These are phyloP conservation scores for Podospora australis DNA, from an alignment of 495 filamentous ascomycete genomes.

Conservation along the genomic window DNA sequence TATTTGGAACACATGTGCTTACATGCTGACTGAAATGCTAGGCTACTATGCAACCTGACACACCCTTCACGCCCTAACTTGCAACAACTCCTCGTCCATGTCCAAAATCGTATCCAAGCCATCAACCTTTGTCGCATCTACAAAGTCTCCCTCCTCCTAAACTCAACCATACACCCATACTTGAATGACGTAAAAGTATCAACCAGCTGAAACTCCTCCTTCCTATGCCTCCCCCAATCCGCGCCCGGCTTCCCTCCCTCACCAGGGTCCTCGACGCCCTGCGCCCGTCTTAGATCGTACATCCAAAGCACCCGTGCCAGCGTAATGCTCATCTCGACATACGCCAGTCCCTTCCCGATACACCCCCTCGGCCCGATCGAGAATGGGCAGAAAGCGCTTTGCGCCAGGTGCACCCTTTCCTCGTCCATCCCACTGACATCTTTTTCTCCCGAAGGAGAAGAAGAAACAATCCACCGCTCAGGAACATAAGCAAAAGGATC, in stretches of 20 bases:
- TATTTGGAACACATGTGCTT: no score
- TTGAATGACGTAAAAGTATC: slow-evolving; percentile 54
- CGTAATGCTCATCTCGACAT: slow-evolving; percentile 45
- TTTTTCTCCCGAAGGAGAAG: slow-evolving; percentile 10
- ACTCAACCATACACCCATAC: slow-evolving; percentile 52
- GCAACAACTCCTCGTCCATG: not conserved
- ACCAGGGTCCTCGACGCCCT: slow-evolving; percentile 35
- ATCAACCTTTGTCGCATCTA: not conserved
- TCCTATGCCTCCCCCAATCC: slow-evolving; percentile 41
- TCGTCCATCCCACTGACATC: slow-evolving; percentile 13
- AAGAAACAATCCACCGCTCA: slow-evolving; percentile 47
- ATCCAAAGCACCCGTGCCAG: slow-evolving; percentile 41
- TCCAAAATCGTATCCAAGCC: not conserved
- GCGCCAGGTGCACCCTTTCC: slow-evolving; percentile 34
- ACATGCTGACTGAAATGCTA: no score
- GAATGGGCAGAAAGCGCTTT: slow-evolving; percentile 53
- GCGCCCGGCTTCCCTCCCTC: slow-evolving; percentile 32
- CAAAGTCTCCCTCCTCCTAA: slow-evolving; percentile 33
- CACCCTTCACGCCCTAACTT: not conserved
- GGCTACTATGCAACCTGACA: not conserved
- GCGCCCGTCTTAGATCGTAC: slow-evolving; percentile 42
- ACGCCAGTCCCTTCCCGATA: slow-evolving; percentile 54
- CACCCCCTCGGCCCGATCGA: slow-evolving; percentile 51
- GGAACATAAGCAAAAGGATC: slow-evolving; percentile 47
- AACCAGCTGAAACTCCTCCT: slow-evolving; percentile 47